Percentiles rank a stretch among this genome's conserved stretches.
These are phyloP conservation scores for Daldinia grandis DNA, from an alignment of 495 filamentous ascomycete genomes.

Conservation along the genomic window DNA sequence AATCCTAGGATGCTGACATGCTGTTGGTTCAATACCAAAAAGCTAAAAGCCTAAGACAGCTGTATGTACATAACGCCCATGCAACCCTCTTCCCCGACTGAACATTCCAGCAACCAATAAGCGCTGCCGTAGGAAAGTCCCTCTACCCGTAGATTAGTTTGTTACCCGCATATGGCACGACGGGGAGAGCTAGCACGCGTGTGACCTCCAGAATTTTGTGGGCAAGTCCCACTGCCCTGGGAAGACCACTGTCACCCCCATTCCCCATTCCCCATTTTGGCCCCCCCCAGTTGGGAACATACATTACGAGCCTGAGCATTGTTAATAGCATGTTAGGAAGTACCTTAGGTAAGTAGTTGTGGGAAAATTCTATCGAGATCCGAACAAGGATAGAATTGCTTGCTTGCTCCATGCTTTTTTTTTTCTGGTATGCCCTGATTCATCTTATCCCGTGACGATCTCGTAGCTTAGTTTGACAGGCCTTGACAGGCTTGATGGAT, in stretches of 20 bases:
- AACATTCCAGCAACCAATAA: slow-evolving; percentile 37
- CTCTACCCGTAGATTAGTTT: slow-evolving; percentile 25
- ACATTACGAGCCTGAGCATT: slow-evolving; percentile 30
- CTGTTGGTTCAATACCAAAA: slow-evolving; percentile 20
- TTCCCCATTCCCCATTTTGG: no score
- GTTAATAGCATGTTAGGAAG: no score
- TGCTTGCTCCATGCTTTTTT: slow-evolving; percentile 7
- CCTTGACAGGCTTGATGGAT: slow-evolving; percentile 2
- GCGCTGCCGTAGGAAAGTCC: neutral
- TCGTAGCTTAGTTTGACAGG: neutral
- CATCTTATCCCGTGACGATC: slow-evolving; percentile 34
- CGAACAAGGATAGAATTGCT: slow-evolving; percentile 18
- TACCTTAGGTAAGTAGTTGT: no score
- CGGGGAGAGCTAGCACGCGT: slow-evolving; percentile 30
- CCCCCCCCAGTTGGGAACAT: slow-evolving; percentile 7
- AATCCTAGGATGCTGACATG: slow-evolving; percentile 28
- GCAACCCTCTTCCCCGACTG: slow-evolving; percentile 8
- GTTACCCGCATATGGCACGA: slow-evolving; percentile 39
- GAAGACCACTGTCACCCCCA: slow-evolving; percentile 18
- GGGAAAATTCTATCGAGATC: slow-evolving; percentile 11
- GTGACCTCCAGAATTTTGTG: slow-evolving; percentile 39
- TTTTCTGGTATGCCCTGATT: slow-evolving; percentile 29
- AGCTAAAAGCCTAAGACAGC: slow-evolving; percentile 29
- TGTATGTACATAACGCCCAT: slow-evolving; percentile 27
- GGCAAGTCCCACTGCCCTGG: slow-evolving; percentile 32